phyloP scores from a whole-genome alignment of 306 rosid species.

The Glycyrrhiza uralensis region DNA sequence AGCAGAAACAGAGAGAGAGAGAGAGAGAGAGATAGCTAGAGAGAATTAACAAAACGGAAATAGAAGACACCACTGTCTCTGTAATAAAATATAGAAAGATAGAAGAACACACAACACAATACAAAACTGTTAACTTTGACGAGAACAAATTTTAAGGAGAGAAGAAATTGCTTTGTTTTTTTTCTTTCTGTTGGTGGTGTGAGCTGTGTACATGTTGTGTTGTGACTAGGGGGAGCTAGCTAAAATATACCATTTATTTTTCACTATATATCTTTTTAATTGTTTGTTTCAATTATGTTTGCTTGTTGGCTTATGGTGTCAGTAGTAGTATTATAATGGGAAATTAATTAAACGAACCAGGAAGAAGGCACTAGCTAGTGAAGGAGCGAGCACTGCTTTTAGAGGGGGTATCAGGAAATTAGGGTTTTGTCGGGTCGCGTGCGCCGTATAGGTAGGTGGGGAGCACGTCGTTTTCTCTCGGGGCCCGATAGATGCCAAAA shows the following conservation, averaged over 20 bases:
- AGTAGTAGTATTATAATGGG: neutral
- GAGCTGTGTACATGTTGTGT: conserved; percentile 47
- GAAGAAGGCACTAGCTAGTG: neutral
- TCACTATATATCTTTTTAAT: neutral
- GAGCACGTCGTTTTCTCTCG: conserved; percentile 62
- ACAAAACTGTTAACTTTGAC: conserved; percentile 24
- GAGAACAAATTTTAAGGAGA: conserved; percentile 25
- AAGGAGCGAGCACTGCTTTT: conserved; percentile 53
- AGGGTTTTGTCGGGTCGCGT: conserved; percentile 84
- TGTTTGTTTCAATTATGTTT: neutral
- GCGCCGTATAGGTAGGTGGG: conserved; percentile 58
- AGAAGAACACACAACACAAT: conserved; percentile 16
- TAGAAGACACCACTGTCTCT: neutral
- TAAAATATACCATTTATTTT: neutral
- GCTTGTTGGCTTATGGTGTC: neutral
- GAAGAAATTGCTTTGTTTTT: conserved; percentile 4
- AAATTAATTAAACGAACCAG: neutral
- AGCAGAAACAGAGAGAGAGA: neutral
- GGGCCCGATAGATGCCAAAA: conserved; percentile 30
- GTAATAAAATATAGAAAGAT: conserved; percentile 27
- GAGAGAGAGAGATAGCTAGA: neutral
- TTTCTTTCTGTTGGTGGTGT: neutral
- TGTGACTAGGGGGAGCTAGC: conserved; percentile 52
- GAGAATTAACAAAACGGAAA: conserved; percentile 12
- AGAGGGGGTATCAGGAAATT: conserved; percentile 56